Conservation (phyloP, 305 asterid species). For the Striga hermonthica region DNA sequence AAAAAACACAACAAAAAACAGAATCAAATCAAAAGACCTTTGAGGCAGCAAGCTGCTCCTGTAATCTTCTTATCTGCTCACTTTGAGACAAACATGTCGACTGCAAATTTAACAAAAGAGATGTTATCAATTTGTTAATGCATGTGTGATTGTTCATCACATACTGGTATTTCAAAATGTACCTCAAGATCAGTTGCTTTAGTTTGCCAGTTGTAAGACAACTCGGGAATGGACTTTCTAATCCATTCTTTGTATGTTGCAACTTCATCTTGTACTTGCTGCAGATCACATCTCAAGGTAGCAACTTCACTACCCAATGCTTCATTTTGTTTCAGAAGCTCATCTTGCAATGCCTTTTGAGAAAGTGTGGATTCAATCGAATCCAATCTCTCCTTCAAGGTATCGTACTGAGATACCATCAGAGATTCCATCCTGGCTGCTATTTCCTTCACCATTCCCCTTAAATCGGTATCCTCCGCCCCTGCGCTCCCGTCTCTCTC, state of each 20-base stretch:
- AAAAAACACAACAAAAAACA: background rate
- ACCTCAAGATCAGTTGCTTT: conserved; percentile 63
- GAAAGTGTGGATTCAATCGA: no score
- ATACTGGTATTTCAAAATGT: conserved; percentile 3
- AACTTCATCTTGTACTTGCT: conserved; percentile 63
- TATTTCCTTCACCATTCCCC: no score
- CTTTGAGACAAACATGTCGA: conserved; percentile 51
- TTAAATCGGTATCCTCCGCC: no score
- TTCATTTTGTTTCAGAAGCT: conserved; percentile 62
- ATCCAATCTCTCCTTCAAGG: no score
- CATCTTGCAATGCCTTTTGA: conserved; percentile 56
- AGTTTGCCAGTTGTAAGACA: conserved; percentile 43
- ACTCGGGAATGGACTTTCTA: conserved; percentile 46
- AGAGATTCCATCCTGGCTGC: no score
- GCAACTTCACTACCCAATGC: conserved; percentile 56
- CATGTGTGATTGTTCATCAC: background rate
- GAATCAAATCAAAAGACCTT: conserved; percentile 37
- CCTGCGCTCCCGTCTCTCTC: no score
- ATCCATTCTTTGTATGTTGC: conserved; percentile 44
- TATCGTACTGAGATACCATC: no score
- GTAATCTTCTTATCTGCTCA: conserved; percentile 51
- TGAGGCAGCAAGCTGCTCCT: conserved; percentile 54
- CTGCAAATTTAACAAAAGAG: conserved; percentile 32
- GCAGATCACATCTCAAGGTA: conserved; percentile 58
- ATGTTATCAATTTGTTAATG: background rate